Evolutionary conservation across 1,284 basidiomycete genomes (phyloP), one percentile per base, ranked within the genome.

Genomic region (Sporisorium sorghi): DNA sequence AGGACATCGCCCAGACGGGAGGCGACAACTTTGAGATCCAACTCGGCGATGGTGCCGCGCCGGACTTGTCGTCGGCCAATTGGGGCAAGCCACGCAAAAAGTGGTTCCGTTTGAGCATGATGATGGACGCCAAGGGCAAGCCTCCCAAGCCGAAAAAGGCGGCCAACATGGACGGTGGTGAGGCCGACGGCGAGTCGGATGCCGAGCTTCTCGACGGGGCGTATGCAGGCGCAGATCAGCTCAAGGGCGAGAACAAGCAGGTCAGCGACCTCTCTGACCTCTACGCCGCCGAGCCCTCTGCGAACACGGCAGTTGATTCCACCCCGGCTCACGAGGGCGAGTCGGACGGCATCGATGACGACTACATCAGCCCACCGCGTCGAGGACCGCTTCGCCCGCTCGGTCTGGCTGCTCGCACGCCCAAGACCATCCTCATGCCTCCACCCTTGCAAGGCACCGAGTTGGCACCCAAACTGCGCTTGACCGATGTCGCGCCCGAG

Each of bases 41-140:
- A 23, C 69, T 76, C 7, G 68, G 69, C 30, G 73, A 42, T 5
- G 51, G 47, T 8, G 58, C 52, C 10, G 69, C 58, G 19, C 74
- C 70, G 2, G 74, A 76, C 40, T 42, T 76, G 8, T 73, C 70
- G 2, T 76, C 74, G 12, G 74, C 69, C 23, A 66, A 72, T 21
- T 76, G 74, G 74, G 73, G 76, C 37, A 76, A 72, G 53, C 60
- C 63, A n/a, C 70, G 70, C 46, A 77, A 74, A 42, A 77, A 77
- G 52, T 77, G 73, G 73, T 76, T 69, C 61, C 68, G 73, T 11
- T 48, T 75, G 17, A 70, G 66, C 63, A 71, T 65, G 58, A 75
- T 75, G 73, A 42, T 54, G 44, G 68, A 71, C 32, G 64, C 53
- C 30, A 71, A 75, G 23, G 70, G 70, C 53, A 70, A 53, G 48